Conservation (phyloP, 306 rosid genomes). For the Malus asiatica region DNA sequence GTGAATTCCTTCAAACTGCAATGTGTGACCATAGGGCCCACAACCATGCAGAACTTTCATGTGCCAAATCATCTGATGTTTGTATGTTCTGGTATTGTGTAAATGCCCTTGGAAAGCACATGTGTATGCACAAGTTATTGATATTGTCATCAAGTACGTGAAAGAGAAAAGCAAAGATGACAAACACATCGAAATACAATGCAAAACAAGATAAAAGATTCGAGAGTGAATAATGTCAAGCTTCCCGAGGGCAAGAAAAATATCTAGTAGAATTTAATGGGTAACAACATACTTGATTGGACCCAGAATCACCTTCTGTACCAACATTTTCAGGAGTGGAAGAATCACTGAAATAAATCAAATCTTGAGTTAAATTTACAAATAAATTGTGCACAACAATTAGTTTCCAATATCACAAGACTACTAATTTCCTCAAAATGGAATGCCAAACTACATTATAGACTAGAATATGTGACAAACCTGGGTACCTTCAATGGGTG, state of each 20-base stretch:
- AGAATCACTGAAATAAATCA: constrained; percentile 40
- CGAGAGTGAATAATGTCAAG: not conserved
- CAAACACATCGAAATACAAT: not conserved
- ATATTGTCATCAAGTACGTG: not conserved
- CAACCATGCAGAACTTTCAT: not conserved
- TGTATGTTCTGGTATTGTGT: not conserved
- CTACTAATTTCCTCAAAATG: not conserved
- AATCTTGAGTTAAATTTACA: constrained; percentile 10
- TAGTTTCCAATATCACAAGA: not conserved
- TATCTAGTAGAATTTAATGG: not conserved
- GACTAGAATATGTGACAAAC: constrained; percentile 47
- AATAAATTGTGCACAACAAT: not conserved
- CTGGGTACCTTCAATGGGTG: constrained; percentile 46
- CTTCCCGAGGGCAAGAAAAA: constrained; percentile 4
- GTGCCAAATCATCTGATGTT: not conserved
- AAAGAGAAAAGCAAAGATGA: constrained; percentile 1
- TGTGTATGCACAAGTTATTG: not conserved
- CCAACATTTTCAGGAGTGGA: constrained; percentile 22
- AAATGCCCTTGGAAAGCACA: not conserved
- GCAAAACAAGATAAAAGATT: not conserved
- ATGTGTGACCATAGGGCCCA: not conserved
- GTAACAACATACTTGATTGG: constrained; percentile 44
- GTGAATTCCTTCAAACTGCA: not conserved
- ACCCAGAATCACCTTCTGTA: constrained; percentile 23
- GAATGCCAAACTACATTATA: constrained; percentile 4